These are phyloP conservation scores for Yarrowia divulgata DNA, from an alignment of 805 yeast genomes.

Conservation along the genomic window DNA sequence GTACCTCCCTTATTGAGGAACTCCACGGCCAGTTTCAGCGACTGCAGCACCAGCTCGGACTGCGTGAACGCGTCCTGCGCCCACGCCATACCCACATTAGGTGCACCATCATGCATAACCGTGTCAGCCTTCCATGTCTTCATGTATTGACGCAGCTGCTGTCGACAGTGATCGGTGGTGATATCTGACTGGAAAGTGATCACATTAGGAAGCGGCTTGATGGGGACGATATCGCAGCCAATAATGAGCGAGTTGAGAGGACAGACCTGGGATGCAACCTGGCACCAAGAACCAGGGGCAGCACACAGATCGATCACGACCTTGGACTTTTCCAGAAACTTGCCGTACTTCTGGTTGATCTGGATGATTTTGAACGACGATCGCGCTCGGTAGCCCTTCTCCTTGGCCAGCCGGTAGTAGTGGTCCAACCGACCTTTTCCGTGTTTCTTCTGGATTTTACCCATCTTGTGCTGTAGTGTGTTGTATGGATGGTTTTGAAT, in stretches of 20 bases:
- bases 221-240: slow-evolving; percentile 99
- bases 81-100: slow-evolving; percentile 99
- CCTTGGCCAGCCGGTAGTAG: slow-evolving; percentile 95
- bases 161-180: slow-evolving; percentile 97
- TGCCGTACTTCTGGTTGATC: slow-evolving; percentile 95
- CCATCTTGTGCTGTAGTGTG: slow-evolving; percentile 58
- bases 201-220: slow-evolving; percentile 93
- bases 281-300: slow-evolving; percentile 99
- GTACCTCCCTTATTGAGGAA: slow-evolving; percentile 91
- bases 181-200: slow-evolving; percentile 96
- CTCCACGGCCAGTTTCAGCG: slow-evolving; percentile 92
- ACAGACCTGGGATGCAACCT: slow-evolving; percentile 92
- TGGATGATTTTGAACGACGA: slow-evolving; percentile 95
- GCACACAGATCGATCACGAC: slow-evolving; percentile 98
- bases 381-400: slow-evolving; percentile 98
- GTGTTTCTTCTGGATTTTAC: slow-evolving; percentile 91
- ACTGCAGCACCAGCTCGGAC: slow-evolving; percentile 93
- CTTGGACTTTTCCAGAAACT: slow-evolving; percentile 90
- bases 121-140: slow-evolving; percentile 99
- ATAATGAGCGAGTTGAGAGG: slow-evolving; percentile 92
- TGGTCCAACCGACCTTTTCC: slow-evolving; percentile 99
- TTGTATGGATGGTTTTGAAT: not conserved
- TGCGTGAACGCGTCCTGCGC: slow-evolving; percentile 99
- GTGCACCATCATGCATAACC: slow-evolving; percentile 99
- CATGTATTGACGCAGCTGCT: slow-evolving; percentile 91